phyloP scores from a whole-genome alignment of 208 protist genomes.

The Eutreptiella sp. region DNA sequence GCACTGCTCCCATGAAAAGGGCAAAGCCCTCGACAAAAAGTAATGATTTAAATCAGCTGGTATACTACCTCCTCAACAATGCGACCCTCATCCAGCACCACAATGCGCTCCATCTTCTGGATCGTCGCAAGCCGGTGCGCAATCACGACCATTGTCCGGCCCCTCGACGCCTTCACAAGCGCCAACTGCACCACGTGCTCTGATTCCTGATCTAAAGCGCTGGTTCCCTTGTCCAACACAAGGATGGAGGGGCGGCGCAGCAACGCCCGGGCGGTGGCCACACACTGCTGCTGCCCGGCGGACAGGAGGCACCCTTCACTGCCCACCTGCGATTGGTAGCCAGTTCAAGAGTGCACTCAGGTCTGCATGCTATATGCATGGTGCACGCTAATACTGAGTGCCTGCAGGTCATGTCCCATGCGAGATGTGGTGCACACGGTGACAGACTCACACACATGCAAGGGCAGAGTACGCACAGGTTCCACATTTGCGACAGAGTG shows the following conservation, averaged over 20 bases:
- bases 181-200: constrained; percentile 39
- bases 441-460: too few species aligned
- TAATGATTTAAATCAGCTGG: constrained; percentile 21
- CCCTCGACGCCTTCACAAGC: not conserved
- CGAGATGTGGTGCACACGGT: too few species aligned
- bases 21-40: too few species aligned
- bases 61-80: constrained; percentile 14
- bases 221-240: constrained; percentile 50
- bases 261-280: constrained; percentile 43
- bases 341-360: too few species aligned
- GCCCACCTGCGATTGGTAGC: constrained; percentile 41
- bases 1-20: too few species aligned
- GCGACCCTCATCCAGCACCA: constrained; percentile 35
- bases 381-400: too few species aligned
- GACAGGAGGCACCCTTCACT: constrained; percentile 36
- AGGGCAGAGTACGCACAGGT: too few species aligned
- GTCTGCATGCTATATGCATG: too few species aligned
- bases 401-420: too few species aligned
- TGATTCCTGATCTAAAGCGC: constrained; percentile 48
- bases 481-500: too few species aligned
- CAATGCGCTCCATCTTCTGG: constrained; percentile 39
- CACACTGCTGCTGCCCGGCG: constrained; percentile 48
- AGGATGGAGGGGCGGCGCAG: constrained; percentile 42
- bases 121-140: constrained; percentile 55
- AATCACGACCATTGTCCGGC: constrained; percentile 43